Conservation (phyloP, 108 stramenopile species). For the Skeletonema tropicum region DNA sequence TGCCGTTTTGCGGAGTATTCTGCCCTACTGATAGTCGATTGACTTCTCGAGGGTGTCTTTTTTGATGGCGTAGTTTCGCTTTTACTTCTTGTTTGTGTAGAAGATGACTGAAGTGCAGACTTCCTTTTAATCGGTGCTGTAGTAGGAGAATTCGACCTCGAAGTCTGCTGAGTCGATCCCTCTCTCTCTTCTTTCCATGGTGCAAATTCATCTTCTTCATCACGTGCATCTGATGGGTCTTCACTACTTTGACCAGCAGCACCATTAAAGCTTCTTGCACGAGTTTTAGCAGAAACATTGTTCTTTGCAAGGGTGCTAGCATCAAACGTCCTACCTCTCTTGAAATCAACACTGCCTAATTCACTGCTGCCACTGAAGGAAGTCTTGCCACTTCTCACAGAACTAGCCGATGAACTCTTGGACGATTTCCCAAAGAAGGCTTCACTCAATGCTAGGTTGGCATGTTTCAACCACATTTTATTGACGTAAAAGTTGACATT, state of each 20-base stretch:
- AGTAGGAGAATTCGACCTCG: no score
- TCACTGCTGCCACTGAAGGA: neutral
- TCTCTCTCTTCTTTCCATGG: constrained; percentile 22
- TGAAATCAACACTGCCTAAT: neutral
- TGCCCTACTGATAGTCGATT: neutral
- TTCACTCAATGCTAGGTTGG: constrained; percentile 15
- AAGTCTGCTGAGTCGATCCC: neutral
- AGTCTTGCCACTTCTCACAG: neutral
- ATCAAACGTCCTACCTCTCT: neutral
- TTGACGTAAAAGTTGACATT: constrained; percentile 43
- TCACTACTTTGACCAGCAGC: neutral
- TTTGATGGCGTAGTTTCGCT: neutral
- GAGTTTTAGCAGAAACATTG: neutral
- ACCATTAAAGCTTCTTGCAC: neutral
- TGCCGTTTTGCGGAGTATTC: neutral
- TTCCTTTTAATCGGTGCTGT: neutral
- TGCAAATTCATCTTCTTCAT: constrained; percentile 40
- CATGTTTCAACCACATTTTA: constrained; percentile 41
- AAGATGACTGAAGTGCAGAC: neutral
- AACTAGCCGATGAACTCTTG: neutral
- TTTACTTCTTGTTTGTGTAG: neutral
- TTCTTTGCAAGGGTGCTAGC: neutral
- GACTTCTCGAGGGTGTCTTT: neutral
- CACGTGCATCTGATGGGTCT: constrained; percentile 26
- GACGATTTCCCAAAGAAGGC: constrained; percentile 3